Base-by-base conservation (phyloP, 352 stramenopile genomes). In the Phytophthora nicotianae region DNA sequence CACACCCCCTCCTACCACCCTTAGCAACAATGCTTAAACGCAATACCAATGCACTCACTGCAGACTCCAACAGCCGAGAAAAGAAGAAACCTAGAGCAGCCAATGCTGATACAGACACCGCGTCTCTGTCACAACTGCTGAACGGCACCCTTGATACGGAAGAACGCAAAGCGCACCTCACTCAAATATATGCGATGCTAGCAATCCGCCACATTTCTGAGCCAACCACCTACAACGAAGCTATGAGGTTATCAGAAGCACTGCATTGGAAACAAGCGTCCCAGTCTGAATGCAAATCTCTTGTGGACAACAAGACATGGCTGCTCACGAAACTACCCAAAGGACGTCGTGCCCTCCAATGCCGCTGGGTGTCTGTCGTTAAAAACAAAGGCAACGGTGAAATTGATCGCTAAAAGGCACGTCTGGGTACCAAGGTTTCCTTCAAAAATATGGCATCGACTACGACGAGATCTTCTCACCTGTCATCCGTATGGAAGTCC, bases 331-430 rank as follows among this genome's bases (percentile, higher is more conserved):
- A 32, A 32, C 26, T 32, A 32, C 26, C 26, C 4, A 26, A 45
- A 21, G 45, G 51, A 8, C 33, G 42, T 10, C 29, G n/a, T 1
- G 19, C 41, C 0, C 24, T 55, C 1, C 19, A 32, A 20, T 43
- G 26, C 27, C 52, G 60, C 13, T 63, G 52, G 40, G 45, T 63
- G 29, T 63, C 33, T 45, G 52, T 51, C 1, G 38, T 68, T 1
- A 68, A 68, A 35, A 55, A 54, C 50, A 67, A 57, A n/a, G 11
- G 24, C 1, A 14, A 63, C 40, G 38, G 47, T 38, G 23, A 8
- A 1, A 55, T 67, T 43, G 50, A 67, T n/a, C 58, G 23, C 46
- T 58, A 38, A 16, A 65, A 65, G 8, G 26, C 26, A 9, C 26
- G 26, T 8, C 26, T 8, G 8, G 26, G 5, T 9, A 32, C 13